A percentile compares a stretch with the other conserved stretches of the same genome.
These are phyloP conservation scores for Lactarius quietus DNA, from an alignment of 768 basidiomycete genomes.

Conservation along the genomic window DNA sequence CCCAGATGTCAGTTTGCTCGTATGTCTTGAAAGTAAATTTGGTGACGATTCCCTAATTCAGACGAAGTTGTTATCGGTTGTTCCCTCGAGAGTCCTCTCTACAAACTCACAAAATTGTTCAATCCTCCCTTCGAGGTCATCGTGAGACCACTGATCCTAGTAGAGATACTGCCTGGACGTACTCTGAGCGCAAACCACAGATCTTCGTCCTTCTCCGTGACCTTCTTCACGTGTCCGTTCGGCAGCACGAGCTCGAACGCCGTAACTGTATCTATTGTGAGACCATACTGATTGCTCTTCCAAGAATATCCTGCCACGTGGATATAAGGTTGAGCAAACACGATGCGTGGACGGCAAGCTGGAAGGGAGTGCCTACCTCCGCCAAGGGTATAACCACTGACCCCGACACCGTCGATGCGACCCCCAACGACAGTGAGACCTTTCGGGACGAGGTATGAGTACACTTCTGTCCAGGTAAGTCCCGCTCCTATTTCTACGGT, in stretches of 20 bases:
- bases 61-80: background rate
- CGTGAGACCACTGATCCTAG: background rate
- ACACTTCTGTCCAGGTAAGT: background rate
- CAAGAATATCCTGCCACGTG: slow-evolving; percentile 7
- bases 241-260: slow-evolving; percentile 25
- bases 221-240: slow-evolving; percentile 14
- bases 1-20: background rate
- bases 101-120: slow-evolving; percentile 7
- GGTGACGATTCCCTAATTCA: slow-evolving; percentile 4
- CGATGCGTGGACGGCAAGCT: background rate
- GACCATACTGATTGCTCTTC: slow-evolving; percentile 24
- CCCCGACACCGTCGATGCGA: background rate
- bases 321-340: background rate
- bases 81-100: background rate
- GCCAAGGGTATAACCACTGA: background rate
- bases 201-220: background rate
- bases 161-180: no score
- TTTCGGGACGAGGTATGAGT: background rate
- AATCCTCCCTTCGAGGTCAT: background rate
- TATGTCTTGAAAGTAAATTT: slow-evolving; percentile 4
- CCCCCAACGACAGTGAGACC: background rate
- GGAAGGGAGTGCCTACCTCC: slow-evolving; percentile 1
- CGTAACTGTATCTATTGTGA: slow-evolving; percentile 24
- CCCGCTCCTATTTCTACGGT: background rate
- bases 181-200: background rate